phyloP scores from a whole-genome alignment of 2,329 filamentous ascomycete genomes.

The Aureobasidium subglaciale region DNA sequence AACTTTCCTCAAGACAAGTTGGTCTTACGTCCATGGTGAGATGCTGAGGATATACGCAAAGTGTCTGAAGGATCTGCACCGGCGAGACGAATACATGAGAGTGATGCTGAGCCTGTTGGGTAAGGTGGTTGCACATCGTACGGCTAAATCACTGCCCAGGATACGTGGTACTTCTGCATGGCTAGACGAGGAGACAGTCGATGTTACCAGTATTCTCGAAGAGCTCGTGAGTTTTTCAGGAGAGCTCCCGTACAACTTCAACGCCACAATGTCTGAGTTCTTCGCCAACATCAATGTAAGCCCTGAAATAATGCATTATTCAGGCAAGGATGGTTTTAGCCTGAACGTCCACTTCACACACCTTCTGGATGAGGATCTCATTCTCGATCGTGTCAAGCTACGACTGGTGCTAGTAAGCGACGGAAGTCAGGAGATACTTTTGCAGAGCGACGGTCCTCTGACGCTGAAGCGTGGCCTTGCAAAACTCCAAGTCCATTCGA shows the following conservation, averaged over 20 bases:
- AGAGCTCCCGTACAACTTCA: constrained; percentile 53
- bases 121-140: constrained; percentile 50
- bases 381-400: constrained; percentile 58
- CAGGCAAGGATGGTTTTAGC: constrained; percentile 67
- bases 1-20: constrained; percentile 70
- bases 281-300: constrained; percentile 65
- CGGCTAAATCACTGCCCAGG: constrained; percentile 18
- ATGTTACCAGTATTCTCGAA: constrained; percentile 31
- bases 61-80: constrained; percentile 70
- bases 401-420: constrained; percentile 53
- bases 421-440: constrained; percentile 59
- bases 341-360: constrained; percentile 63
- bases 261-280: constrained; percentile 63
- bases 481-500: constrained; percentile 44
- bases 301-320: constrained; percentile 61
- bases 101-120: constrained; percentile 67
- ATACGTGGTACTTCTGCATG: constrained; percentile 24
- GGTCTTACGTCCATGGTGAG: constrained; percentile 71
- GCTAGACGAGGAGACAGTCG: constrained; percentile 33
- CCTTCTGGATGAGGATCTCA: constrained; percentile 63
- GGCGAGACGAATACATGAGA: constrained; percentile 71
- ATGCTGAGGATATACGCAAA: constrained; percentile 80
- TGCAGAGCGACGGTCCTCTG: constrained; percentile 45
- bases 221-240: constrained; percentile 43
- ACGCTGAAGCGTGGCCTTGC: constrained; percentile 50